Evolutionary conservation across 331 rosid species (phyloP), one percentile per base, ranked within the genome.

Genomic region (Pyrus hybrid): DNA sequence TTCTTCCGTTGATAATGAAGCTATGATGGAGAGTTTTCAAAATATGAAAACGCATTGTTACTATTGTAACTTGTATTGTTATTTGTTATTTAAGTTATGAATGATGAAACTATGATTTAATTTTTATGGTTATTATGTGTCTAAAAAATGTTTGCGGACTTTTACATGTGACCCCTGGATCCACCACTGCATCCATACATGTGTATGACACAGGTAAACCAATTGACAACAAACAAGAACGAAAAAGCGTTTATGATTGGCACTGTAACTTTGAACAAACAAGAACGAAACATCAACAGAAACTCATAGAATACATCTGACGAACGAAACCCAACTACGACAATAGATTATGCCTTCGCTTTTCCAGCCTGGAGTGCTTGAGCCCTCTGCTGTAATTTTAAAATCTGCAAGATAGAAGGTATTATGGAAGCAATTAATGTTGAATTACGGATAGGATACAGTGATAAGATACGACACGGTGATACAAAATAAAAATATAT

Each of bases 351-450:
- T 21, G 90, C 96, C 85, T 90, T 87, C 62, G 84, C 97, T 86
- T 92, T 94, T 73, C 93, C 93, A 73, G 97, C 87, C 72, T 92
- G 99, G 74, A 86, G 86, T 26, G 96, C 80, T 67, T 92, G 99
- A 70, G 89, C 74, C 88, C 69, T 92, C 79, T 89, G 96, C 81
- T 94, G 99, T 82, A 86, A 74, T 88, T 94, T 94, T 33, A 85
- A 72, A 57, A 94, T 84, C 99, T 92, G 90, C 86, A 85, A 71
- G 32, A 76, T 33, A 58, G 60, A 72, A 83, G 14, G 16, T 43
- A 43, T 43, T 63, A 61, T 54, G 63, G 35, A 76, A 63, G 33
- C n/a, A 67, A 70, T 49, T 73, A 71, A 7, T 43, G 26, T 47
- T 8, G 47, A 64, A 28, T 76, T 18, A 67, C 22, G 16, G 16